phyloP scores from a whole-genome alignment of 768 basidiomycete species.

The Paxillus involutus region DNA sequence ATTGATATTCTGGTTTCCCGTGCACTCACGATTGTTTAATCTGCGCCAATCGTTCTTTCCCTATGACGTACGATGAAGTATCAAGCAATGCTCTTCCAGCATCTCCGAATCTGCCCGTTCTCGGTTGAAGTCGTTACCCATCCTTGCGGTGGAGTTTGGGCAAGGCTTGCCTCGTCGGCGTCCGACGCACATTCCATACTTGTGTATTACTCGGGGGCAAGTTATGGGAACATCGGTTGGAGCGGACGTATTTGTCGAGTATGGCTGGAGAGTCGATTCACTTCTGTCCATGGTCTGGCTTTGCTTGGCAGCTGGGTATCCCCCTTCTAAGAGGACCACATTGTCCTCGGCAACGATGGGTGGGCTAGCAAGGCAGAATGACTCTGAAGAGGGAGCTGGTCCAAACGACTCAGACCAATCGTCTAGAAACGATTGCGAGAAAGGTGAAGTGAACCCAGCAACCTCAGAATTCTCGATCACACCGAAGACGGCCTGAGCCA shows the following conservation, averaged over 20 bases:
- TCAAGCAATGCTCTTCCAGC: slow-evolving; percentile 1
- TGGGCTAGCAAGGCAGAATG: slow-evolving; percentile 39
- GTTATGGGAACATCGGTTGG: slow-evolving; percentile 77
- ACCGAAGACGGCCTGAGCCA: not conserved
- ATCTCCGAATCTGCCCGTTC: slow-evolving; percentile 51
- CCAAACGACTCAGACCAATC: not conserved
- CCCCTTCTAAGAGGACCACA: slow-evolving; percentile 72
- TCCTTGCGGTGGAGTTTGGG: slow-evolving; percentile 52
- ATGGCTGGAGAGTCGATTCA: slow-evolving; percentile 67
- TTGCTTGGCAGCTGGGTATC: slow-evolving; percentile 49
- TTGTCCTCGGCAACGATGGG: slow-evolving; percentile 40
- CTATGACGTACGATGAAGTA: no score
- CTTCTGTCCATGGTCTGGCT: no score
- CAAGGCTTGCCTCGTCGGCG: not conserved
- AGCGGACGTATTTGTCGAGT: slow-evolving; percentile 63
- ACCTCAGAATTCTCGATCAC: not conserved
- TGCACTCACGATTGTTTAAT: not conserved
- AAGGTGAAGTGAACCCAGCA: not conserved
- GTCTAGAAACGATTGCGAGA: slow-evolving; percentile 3
- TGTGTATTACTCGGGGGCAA: slow-evolving; percentile 70
- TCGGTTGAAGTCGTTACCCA: slow-evolving; percentile 68
- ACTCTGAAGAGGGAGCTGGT: not conserved
- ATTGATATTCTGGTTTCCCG: not conserved
- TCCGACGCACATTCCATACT: not conserved
- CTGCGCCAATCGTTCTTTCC: slow-evolving; percentile 49